A percentile compares a stretch with the other conserved stretches of the same genome.
phyloP scores from a whole-genome alignment of 768 basidiomycete genomes.

The Tephrocybe sp. region DNA sequence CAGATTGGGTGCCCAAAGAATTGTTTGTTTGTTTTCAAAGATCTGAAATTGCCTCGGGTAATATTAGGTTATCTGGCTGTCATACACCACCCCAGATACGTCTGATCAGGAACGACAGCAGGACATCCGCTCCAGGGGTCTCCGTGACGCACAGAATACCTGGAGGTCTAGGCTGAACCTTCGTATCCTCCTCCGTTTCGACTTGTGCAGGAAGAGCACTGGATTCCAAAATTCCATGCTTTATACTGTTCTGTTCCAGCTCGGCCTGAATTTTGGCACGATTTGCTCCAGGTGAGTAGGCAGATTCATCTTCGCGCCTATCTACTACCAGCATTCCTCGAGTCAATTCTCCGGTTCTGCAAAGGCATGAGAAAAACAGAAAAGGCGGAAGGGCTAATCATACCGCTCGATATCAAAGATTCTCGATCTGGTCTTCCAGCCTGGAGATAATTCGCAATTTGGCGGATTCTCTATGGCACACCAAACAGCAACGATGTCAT shows the following conservation, averaged over 20 bases:
- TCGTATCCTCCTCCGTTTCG: constrained; percentile 37
- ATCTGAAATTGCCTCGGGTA: background rate
- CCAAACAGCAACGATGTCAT: constrained; percentile 90
- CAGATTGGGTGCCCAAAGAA: constrained; percentile 9
- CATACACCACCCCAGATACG: constrained; percentile 53
- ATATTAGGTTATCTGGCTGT: background rate
- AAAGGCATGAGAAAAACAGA: background rate
- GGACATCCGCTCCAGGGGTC: constrained; percentile 60
- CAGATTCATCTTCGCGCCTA: constrained; percentile 61
- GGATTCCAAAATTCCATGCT: constrained; percentile 43
- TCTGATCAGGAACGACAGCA: constrained; percentile 46
- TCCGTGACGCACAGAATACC: constrained; percentile 48
- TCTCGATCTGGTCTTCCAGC: constrained; percentile 56
- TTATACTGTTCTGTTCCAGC: constrained; percentile 35
- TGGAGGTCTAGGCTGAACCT: constrained; percentile 12
- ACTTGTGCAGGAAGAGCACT: constrained; percentile 53
- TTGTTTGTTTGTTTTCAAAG: too few relatives aligned
- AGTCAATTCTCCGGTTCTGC: constrained; percentile 68
- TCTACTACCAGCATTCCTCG: constrained; percentile 89
- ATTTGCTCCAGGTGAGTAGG: constrained; percentile 63
- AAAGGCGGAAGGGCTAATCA: constrained; percentile 5
- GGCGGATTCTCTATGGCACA: constrained; percentile 76
- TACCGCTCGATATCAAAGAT: constrained; percentile 73
- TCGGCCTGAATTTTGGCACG: constrained; percentile 60
- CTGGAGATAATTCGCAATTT: constrained; percentile 32